phyloP scores from a whole-genome alignment of 805 yeast species.

The Candida corydali region DNA sequence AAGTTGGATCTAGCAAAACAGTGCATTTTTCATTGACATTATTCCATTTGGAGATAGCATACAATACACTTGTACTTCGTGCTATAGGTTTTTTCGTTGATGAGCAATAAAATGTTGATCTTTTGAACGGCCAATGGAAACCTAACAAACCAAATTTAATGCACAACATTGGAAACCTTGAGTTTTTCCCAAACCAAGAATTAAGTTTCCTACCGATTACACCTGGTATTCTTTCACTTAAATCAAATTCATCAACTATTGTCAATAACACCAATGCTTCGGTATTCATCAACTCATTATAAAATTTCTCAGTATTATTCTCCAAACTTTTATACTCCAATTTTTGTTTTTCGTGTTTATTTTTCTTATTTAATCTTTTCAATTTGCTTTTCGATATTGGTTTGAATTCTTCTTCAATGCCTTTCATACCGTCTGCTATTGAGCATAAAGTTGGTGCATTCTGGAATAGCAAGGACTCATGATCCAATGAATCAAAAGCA shows the following conservation, averaged over 20 bases:
- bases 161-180: constrained; percentile 25
- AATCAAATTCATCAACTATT: constrained; percentile 31
- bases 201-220: constrained; percentile 16
- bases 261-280: constrained; percentile 41
- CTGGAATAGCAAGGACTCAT: constrained; percentile 9
- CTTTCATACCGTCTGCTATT: background rate
- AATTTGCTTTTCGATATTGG: constrained; percentile 17
- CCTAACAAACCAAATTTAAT: constrained; percentile 39
- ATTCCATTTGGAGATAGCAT: constrained; percentile 36
- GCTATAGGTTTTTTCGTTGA: constrained; percentile 37
- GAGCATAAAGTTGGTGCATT: background rate
- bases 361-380: constrained; percentile 14
- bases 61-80: constrained; percentile 34
- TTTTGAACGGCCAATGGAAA: constrained; percentile 44
- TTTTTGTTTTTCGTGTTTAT: constrained; percentile 8
- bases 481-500: constrained; percentile 11
- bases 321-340: constrained; percentile 11
- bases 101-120: constrained; percentile 35
- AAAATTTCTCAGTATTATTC: constrained; percentile 20
- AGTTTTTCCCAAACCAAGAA: constrained; percentile 24
- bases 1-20: constrained; percentile 35
- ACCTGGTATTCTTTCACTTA: constrained; percentile 29
- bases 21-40: constrained; percentile 23
- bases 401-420: constrained; percentile 11
- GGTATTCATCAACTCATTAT: constrained; percentile 29